Percentiles rank a stretch among this genome's conserved stretches.
These are phyloP conservation scores for Tolypocladium guangdongense DNA, from an alignment of 2,329 filamentous ascomycete genomes.

Conservation along the genomic window DNA sequence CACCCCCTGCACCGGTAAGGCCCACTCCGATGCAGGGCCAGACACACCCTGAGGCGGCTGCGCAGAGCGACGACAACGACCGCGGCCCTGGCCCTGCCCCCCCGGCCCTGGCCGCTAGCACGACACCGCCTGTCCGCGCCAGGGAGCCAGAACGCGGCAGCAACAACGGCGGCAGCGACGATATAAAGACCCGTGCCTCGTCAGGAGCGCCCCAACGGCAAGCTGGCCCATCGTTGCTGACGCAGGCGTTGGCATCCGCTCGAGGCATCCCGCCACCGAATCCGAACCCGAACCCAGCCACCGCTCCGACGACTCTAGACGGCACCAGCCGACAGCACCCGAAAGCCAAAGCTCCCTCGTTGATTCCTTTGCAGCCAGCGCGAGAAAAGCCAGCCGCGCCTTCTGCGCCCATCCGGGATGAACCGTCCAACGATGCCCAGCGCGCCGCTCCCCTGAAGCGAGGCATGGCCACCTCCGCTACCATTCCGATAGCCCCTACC, in stretches of 20 bases:
- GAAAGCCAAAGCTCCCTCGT: background rate
- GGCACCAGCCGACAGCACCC: background rate
- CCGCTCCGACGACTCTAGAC: background rate
- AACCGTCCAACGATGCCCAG: constrained; percentile 20
- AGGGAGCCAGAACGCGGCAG: background rate
- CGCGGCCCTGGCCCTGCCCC: background rate
- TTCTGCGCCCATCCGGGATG: constrained; percentile 18
- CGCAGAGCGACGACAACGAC: constrained; percentile 5
- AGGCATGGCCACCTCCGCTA: constrained; percentile 21
- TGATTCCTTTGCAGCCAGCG: background rate
- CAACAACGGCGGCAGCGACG: background rate
- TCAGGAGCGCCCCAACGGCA: constrained; percentile 29
- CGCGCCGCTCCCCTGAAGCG: constrained; percentile 23
- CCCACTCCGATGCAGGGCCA: constrained; percentile 3
- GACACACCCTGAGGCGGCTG: constrained; percentile 8
- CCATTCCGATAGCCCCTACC: constrained; percentile 19
- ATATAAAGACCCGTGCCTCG: constrained; percentile 31
- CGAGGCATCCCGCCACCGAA: constrained; percentile 33
- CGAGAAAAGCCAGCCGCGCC: constrained; percentile 1
- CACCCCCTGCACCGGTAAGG: constrained; percentile 35
- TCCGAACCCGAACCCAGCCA: background rate
- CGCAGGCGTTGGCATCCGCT: constrained; percentile 47
- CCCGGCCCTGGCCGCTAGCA: constrained; percentile 1
- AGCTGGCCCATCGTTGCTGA: constrained; percentile 43
- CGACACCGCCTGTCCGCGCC: background rate